Percentiles rank a stretch among this genome's conserved stretches.
Conservation (phyloP, 352 stramenopile species). For the Globisporangium heterothallicum region DNA sequence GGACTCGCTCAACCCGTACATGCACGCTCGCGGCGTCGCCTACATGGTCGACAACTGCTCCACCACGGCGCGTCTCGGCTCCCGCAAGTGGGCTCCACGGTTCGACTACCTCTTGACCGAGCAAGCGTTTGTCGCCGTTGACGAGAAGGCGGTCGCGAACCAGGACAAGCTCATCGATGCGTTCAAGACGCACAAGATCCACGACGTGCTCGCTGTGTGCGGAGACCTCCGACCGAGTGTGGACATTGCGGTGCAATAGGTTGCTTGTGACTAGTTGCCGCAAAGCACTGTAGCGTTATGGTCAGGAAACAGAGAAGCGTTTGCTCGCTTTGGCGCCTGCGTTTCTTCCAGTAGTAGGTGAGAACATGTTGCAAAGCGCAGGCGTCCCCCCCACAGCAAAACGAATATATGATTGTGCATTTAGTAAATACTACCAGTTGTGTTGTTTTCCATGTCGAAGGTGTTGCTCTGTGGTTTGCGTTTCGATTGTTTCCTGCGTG, state of each 20-base stretch:
- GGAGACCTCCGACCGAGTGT: slow-evolving; percentile 94
- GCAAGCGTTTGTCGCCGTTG: slow-evolving; percentile 93
- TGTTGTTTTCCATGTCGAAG: neutral
- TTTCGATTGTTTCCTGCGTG: too few relatives aligned
- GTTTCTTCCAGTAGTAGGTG: too few relatives aligned
- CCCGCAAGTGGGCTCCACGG: slow-evolving; percentile 95
- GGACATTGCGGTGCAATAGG: slow-evolving; percentile 90
- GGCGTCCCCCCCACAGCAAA: too few relatives aligned
- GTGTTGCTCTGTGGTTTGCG: neutral
- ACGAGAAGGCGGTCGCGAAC: slow-evolving; percentile 89
- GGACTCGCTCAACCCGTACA: slow-evolving; percentile 98
- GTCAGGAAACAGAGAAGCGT: neutral
- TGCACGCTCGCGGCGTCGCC: slow-evolving; percentile 96
- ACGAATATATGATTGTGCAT: slow-evolving; percentile 9
- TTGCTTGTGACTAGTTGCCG: neutral
- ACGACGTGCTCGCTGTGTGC: slow-evolving; percentile 94
- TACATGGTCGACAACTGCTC: slow-evolving; percentile 99
- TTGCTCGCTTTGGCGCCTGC: neutral
- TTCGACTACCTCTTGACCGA: slow-evolving; percentile 99
- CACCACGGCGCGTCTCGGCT: slow-evolving; percentile 96
- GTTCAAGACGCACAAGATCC: slow-evolving; percentile 96
- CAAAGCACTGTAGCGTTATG: slow-evolving; percentile 4
- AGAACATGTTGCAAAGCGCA: too few relatives aligned
- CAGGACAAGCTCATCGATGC: slow-evolving; percentile 88
- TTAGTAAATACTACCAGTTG: neutral